Evolutionary conservation across 345 rosid species (phyloP).

Genomic region (Mercurialis annua): DNA sequence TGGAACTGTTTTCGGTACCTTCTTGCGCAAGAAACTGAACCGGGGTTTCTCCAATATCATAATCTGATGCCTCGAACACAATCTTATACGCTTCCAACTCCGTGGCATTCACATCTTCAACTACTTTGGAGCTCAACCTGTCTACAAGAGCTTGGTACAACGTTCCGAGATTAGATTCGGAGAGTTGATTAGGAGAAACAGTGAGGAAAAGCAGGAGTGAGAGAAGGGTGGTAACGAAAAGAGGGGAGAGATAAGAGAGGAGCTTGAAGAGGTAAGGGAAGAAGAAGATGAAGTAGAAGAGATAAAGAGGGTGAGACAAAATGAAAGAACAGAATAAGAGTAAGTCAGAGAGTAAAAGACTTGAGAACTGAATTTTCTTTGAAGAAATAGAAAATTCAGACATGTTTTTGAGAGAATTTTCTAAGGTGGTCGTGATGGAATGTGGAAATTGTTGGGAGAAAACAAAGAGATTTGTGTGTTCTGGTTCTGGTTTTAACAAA

Average conservation of each 20-base stretch:
- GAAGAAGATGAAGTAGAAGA: slow-evolving; percentile 49
- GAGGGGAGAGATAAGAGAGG: slow-evolving; percentile 79
- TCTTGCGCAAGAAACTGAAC: slow-evolving; percentile 14
- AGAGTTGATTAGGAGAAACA: slow-evolving; percentile 29
- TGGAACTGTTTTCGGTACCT: slow-evolving; percentile 11
- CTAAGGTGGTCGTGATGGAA: slow-evolving; percentile 14
- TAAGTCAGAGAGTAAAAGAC: slow-evolving; percentile 46
- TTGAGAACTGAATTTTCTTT: slow-evolving; percentile 40
- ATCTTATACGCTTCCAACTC: slow-evolving; percentile 63
- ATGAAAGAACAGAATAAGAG: slow-evolving; percentile 47
- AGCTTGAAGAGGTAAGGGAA: slow-evolving; percentile 70
- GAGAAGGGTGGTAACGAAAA: slow-evolving; percentile 71
- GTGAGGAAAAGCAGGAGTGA: slow-evolving; percentile 61
- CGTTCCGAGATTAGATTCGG: slow-evolving; percentile 37
- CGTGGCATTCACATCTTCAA: slow-evolving; percentile 29
- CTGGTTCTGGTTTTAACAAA: slow-evolving; percentile 21
- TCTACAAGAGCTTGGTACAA: slow-evolving; percentile 41
- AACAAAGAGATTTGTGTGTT: not conserved
- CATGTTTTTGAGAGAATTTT: slow-evolving; percentile 32
- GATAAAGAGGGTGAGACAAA: slow-evolving; percentile 54
- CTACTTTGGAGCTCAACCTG: slow-evolving; percentile 38
- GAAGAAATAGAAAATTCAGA: slow-evolving; percentile 42
- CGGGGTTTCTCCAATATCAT: slow-evolving; percentile 26
- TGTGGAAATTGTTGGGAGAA: slow-evolving; percentile 7
- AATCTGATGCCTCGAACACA: slow-evolving; percentile 44